These are phyloP conservation scores for Suhomyces coccinellae DNA, from an alignment of 1,139 yeast species.

Conservation along the genomic window DNA sequence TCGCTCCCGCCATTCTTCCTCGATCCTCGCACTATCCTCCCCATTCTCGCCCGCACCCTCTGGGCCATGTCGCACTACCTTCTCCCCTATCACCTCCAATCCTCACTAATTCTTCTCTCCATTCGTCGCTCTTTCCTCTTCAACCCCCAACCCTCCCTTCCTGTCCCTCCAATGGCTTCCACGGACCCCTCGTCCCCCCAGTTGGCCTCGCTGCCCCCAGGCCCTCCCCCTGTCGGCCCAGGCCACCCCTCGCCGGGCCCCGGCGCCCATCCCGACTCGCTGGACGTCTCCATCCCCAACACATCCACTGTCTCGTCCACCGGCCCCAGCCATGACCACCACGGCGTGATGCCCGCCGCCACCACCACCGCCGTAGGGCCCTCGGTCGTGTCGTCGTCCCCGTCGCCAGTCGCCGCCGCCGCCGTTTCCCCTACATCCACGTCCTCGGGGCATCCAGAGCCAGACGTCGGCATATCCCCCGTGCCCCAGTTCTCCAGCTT, in stretches of 20 bases:
- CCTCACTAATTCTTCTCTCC: no score
- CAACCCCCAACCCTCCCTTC: not conserved
- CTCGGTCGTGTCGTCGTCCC: no score
- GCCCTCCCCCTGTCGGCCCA: not conserved
- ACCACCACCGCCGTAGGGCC: no score
- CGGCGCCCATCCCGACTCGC: no score
- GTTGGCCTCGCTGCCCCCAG: constrained; percentile 2
- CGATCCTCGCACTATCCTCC: not conserved
- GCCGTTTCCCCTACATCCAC: not conserved
- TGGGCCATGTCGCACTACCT: not conserved
- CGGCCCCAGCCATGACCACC: no score
- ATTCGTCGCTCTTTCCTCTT: not conserved
- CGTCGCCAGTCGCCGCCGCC: not conserved
- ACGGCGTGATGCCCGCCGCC: no score
- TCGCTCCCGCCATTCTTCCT: no score
- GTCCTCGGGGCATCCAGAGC: constrained; percentile 1
- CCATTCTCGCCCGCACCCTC: not conserved
- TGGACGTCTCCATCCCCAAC: no score
- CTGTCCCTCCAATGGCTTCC: constrained; percentile 1
- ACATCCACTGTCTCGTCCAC: no score
- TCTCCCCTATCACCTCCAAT: not conserved
- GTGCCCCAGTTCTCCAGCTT: not conserved
- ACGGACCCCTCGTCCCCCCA: constrained; percentile 6
- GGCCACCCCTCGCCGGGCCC: not conserved
- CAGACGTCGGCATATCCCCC: not conserved